Base-by-base conservation (phyloP, 805 yeast species). In the Hanseniaspora jakobsenii region DNA sequence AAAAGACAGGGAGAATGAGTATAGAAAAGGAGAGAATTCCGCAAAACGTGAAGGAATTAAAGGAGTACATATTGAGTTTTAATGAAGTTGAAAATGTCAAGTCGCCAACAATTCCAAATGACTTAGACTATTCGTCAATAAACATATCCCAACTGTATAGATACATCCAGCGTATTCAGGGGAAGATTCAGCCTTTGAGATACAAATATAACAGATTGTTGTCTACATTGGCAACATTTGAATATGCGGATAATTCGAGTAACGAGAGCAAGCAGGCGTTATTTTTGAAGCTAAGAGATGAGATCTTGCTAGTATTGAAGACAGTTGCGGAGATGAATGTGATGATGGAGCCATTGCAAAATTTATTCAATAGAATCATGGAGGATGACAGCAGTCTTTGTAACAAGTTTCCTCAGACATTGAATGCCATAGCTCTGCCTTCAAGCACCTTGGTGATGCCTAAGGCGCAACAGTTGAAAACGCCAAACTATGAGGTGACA, bases 401-500 rank as follows among this genome's bases (percentile, higher is more conserved):
- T 6, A 10, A 27, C 14, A 34, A 42, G 24, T 42, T 35, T 29
- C 35, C 37, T 10, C 46, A 42, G 12, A 37, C 46, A 10, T 8
- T 42, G 9, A 35, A 32, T 29, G 46, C 46, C 13, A 29, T 42
- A 8, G 30, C 39, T 8, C 12, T 42, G 4, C 38, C 37, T 10
- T 38, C 14, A 23, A 35, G 35, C 12, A 28, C 36, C 5, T 12
- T 42, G 24, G n/a, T 17, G 7, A 42, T 42, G 46, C 46, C 46
- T 13, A 42, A 42, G 10, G 24, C 46, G 6, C 46, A 42, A 16
- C 46, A 42, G 29, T 14, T 42, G 10, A 42, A 42, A 35, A 35
- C 46, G 22, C 46, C 46, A 6, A 42, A 42, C 14, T 42, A 42
- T 17, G 46, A 42, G 18, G 18, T 42, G 2, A 42, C 46, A 4